phyloP scores from a whole-genome alignment of 2,329 filamentous ascomycete species.

The Elsinoe necatrix region DNA sequence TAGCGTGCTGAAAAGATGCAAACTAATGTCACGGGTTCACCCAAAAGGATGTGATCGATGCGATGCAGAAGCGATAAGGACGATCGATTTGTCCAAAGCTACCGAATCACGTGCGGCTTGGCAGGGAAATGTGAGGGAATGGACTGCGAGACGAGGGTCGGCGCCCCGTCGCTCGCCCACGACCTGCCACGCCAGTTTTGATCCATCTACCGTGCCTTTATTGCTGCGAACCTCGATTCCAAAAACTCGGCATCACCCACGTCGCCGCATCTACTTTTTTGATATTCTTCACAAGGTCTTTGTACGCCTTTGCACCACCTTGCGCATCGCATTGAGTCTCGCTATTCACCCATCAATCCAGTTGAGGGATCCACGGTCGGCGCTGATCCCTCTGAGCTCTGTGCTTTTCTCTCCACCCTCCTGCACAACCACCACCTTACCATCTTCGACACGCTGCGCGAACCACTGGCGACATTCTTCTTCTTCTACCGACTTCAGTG shows the following conservation, averaged over 20 bases:
- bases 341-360: background rate
- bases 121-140: background rate
- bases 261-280: background rate
- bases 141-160: too few relatives aligned
- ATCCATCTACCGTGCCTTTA: background rate
- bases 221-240: background rate
- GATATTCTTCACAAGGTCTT: background rate
- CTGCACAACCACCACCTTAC: background rate
- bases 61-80: slow-evolving; percentile 4
- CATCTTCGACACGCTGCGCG: slow-evolving; percentile 3
- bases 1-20: background rate
- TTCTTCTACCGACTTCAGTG: background rate
- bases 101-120: slow-evolving; percentile 1
- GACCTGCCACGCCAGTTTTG: slow-evolving; percentile 6
- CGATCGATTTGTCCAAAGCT: slow-evolving; percentile 3
- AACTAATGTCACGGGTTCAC: slow-evolving; percentile 9
- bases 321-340: background rate
- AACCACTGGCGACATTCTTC: background rate
- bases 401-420: slow-evolving; percentile 11
- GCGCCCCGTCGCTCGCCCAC: background rate
- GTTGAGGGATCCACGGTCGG: slow-evolving; percentile 4
- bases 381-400: slow-evolving; percentile 11
- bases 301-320: background rate
- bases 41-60: slow-evolving; percentile 2
- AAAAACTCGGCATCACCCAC: slow-evolving; percentile 1